phyloP scores from a whole-genome alignment of 2,329 filamentous ascomycete genomes.

The Fusarium nelsonii region DNA sequence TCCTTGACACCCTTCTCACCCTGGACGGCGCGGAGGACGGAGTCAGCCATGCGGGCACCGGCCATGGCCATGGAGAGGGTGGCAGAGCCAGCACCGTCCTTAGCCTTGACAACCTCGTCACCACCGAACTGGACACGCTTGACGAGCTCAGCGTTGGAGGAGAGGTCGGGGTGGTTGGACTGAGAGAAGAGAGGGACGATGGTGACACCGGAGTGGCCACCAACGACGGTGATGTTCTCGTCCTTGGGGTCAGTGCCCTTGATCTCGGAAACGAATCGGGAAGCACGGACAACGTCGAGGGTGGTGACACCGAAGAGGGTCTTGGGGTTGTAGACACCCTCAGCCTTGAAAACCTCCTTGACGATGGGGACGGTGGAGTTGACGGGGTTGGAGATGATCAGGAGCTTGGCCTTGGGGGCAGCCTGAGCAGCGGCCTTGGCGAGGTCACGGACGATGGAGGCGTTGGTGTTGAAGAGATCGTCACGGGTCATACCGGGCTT shows the following conservation, averaged over 20 bases:
- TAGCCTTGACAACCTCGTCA: slow-evolving; percentile 99
- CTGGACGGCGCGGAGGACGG: slow-evolving; percentile 89
- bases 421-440: slow-evolving; percentile 93
- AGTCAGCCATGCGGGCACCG: slow-evolving; percentile 86
- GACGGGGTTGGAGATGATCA: slow-evolving; percentile 99
- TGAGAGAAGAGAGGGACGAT: slow-evolving; percentile 98
- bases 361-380: slow-evolving; percentile 99
- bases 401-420: slow-evolving; percentile 91
- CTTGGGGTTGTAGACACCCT: slow-evolving; percentile 98
- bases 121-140: slow-evolving; percentile 98
- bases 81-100: slow-evolving; percentile 96
- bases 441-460: slow-evolving; percentile 97
- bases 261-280: slow-evolving; percentile 96
- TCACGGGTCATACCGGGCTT: slow-evolving; percentile 99
- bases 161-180: slow-evolving; percentile 86
- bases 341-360: slow-evolving; percentile 95
- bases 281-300: slow-evolving; percentile 97
- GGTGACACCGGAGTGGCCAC: slow-evolving; percentile 97
- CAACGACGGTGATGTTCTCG: slow-evolving; percentile 96
- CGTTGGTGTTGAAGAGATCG: slow-evolving; percentile 99
- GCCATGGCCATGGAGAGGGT: slow-evolving; percentile 99
- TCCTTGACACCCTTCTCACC: slow-evolving; percentile 96
- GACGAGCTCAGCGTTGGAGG: slow-evolving; percentile 82
- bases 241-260: slow-evolving; percentile 90
- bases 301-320: slow-evolving; percentile 99